phyloP scores from a whole-genome alignment of 495 filamentous ascomycete genomes.

The Talaromyces proteolyticus region DNA sequence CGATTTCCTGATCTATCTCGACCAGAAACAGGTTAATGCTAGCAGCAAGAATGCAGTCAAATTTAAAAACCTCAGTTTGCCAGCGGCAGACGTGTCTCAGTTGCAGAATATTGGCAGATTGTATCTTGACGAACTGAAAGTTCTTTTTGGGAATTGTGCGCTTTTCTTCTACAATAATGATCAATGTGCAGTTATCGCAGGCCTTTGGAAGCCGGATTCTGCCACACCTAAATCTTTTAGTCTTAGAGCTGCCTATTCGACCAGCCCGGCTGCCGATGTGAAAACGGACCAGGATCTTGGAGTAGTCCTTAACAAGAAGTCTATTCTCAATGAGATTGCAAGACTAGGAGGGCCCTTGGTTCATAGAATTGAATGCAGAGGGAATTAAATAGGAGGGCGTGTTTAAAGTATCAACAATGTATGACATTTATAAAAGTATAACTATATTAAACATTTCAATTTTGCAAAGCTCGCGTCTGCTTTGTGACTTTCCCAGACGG shows the following conservation, averaged over 20 bases:
- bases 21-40: conserved; percentile 61
- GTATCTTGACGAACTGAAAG: conserved; percentile 50
- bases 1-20: conserved; percentile 74
- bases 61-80: conserved; percentile 29
- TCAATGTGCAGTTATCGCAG: conserved; percentile 57
- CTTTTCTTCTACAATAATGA: conserved; percentile 67
- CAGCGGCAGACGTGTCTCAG: conserved; percentile 16
- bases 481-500: conserved; percentile 41
- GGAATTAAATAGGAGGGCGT: conserved; percentile 5
- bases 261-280: conserved; percentile 39
- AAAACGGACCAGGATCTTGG: conserved; percentile 15
- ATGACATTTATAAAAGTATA: no score
- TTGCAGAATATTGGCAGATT: conserved; percentile 32
- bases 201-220: conserved; percentile 73
- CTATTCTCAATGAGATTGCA: conserved; percentile 74
- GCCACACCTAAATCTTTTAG: conserved; percentile 50
- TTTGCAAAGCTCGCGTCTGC: conserved; percentile 9
- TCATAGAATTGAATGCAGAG: conserved; percentile 28
- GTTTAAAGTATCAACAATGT: no score
- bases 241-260: conserved; percentile 62
- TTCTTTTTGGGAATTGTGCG: conserved; percentile 54
- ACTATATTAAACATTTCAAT: neutral
- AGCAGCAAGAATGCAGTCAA: conserved; percentile 13
- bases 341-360: conserved; percentile 39
- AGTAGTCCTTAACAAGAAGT: conserved; percentile 64